Percentiles rank a stretch among this genome's conserved stretches.
Evolutionary conservation across 192 early-diverging fungal genomes (phyloP).

Genomic region (Jimgerdemannia lactiflua): DNA sequence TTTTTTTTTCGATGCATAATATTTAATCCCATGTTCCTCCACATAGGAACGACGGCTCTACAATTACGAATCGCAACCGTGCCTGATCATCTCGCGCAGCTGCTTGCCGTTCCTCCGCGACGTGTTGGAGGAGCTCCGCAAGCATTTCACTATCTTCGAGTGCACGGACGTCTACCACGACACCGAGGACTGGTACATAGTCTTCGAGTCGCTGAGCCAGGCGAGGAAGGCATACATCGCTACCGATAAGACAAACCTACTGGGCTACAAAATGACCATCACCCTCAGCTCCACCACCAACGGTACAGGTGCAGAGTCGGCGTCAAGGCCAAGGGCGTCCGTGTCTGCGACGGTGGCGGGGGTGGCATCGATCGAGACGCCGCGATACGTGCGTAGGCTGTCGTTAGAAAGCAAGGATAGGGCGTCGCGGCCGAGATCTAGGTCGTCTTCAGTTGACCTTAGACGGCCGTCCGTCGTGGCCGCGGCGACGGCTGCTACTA

Average conservation of each 20-base stretch:
- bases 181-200: conserved; percentile 50
- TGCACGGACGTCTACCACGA: conserved; percentile 45
- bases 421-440: not conserved
- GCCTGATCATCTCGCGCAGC: conserved; percentile 43
- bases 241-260: conserved; percentile 28
- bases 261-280: conserved; percentile 41
- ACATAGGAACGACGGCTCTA: not conserved
- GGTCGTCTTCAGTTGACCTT: not conserved
- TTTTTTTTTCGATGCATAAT: not conserved
- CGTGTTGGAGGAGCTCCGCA: conserved; percentile 41
- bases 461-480: conserved; percentile 3
- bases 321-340: not conserved
- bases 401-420: not conserved
- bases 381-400: not conserved
- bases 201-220: conserved; percentile 40
- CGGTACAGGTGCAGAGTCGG: not conserved
- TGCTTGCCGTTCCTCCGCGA: conserved; percentile 44
- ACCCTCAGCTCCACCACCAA: conserved; percentile 18
- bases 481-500: conserved; percentile 19
- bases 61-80: conserved; percentile 23
- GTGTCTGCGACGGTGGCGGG: not conserved
- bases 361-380: not conserved
- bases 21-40: not conserved
- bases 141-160: conserved; percentile 45
- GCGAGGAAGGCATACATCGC: conserved; percentile 40